phyloP scores from a whole-genome alignment of 2,329 filamentous ascomycete species.

The Esteya vermicola region DNA sequence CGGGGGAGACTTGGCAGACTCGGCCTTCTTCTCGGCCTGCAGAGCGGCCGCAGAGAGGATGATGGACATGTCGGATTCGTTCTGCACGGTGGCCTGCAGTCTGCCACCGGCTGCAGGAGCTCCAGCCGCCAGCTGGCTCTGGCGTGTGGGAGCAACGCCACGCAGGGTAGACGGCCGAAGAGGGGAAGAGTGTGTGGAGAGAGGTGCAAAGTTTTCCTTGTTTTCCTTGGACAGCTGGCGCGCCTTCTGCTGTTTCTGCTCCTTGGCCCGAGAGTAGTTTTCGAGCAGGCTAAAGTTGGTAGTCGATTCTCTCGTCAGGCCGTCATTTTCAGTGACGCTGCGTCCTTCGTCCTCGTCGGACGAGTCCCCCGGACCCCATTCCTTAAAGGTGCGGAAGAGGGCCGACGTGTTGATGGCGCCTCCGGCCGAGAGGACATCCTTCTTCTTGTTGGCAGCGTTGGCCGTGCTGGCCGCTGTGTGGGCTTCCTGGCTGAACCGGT shows the following conservation, averaged over 20 bases:
- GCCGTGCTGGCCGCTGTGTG: background rate
- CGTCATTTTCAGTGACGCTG: background rate
- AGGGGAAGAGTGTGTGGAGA: too few species aligned
- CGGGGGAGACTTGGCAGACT: background rate
- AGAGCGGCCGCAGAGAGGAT: conserved; percentile 5
- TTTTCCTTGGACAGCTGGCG: background rate
- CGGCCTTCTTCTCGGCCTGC: background rate
- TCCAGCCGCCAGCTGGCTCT: background rate
- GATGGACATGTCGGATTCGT: conserved; percentile 11
- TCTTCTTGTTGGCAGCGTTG: background rate
- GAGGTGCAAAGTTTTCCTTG: conserved; percentile 8
- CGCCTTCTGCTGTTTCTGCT: background rate
- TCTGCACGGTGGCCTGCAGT: conserved; percentile 11
- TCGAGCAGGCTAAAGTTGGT: conserved; percentile 10
- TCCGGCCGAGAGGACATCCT: conserved; percentile 7
- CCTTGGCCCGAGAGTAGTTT: background rate
- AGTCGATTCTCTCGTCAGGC: conserved; percentile 3
- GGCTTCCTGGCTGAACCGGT: conserved; percentile 7
- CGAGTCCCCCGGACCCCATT: conserved; percentile 10
- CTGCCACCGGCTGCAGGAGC: background rate
- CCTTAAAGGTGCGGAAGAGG: conserved; percentile 11
- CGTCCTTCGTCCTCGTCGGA: background rate
- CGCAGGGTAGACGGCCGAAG: too few species aligned
- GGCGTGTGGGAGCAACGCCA: too few species aligned
- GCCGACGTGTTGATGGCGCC: conserved; percentile 12